Evolutionary conservation across 768 basidiomycete species (phyloP), one percentile per base, ranked within the genome.

Genomic region (Serendipita sp.): DNA sequence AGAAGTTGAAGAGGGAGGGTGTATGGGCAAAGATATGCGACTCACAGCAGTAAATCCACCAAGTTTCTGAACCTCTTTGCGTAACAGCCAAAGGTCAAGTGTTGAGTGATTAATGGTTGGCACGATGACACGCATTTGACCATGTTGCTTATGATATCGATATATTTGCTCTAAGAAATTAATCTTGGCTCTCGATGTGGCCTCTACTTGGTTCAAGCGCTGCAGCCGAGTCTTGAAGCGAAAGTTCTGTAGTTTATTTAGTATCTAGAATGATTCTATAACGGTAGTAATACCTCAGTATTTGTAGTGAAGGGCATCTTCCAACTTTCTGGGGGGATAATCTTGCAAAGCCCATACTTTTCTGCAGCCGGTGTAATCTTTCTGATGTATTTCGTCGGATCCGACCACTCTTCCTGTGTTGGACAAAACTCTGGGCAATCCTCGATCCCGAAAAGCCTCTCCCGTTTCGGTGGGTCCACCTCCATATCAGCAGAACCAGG

Each of bases 101-200:
- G 92, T 82, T 71, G 91, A 89, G 74, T 91, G 86, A 74, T 92
- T 92, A 73, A 99, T 91, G 37, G 88, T 88, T 65, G 96, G 96
- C 38, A 97, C 87, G n/a, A 85, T 85, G 30, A 97, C 86, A 68
- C 89, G 85, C 66, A 85, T 79, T 73, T 92, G 92, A 56, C 92
- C 92, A 76, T 94, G 92, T 74, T 97, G 94, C 70, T 89, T 87
- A 76, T 98, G 96, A 74, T 88, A 99, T 70, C 91, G 88, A 75
- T 94, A 94, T 58, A 99, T 81, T 75, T 96, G 92, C 74, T 98
- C 95, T 69, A 97, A 76, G 76, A 96, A 98, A 78, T 96, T 98
- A 74, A 98, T 77, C 75, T 94, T 96, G 62, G 96, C 95, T 69
- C 96, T 80, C 66, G 93, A 94, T 41, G 94, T 89, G 15, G 96